A percentile compares a stretch with the other conserved stretches of the same genome.
These are phyloP conservation scores for Coniochaeta sp. DNA, from an alignment of 2,329 filamentous ascomycete species.

Conservation along the genomic window DNA sequence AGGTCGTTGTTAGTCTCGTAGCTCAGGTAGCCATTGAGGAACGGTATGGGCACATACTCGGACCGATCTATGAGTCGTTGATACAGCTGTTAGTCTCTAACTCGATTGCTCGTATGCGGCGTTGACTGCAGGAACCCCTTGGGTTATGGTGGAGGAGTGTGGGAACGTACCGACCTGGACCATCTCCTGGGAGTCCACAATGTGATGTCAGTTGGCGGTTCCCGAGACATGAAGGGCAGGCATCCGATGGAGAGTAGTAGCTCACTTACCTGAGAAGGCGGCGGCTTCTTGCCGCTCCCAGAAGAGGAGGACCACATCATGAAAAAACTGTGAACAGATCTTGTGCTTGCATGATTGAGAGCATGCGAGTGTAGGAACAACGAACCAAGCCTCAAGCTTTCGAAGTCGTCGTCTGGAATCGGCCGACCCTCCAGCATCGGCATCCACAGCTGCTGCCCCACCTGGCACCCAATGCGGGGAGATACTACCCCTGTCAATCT, in stretches of 20 bases:
- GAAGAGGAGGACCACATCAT: conserved; percentile 58
- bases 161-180: conserved; percentile 84
- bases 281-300: conserved; percentile 60
- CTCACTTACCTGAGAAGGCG: conserved; percentile 54
- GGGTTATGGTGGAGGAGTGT: conserved; percentile 6
- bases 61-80: conserved; percentile 43
- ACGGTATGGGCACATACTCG: conserved; percentile 40
- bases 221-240: conserved; percentile 18
- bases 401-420: background rate
- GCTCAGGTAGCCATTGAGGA: conserved; percentile 16
- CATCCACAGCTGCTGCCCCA: background rate
- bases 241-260: background rate
- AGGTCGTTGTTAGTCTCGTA: conserved; percentile 11
- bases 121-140: background rate
- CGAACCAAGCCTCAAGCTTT: background rate
- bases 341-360: background rate
- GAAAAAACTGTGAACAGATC: background rate
- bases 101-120: too few relatives aligned
- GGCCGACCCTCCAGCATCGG: background rate
- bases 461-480: background rate
- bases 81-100: conserved; percentile 10
- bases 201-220: conserved; percentile 7
- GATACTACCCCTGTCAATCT: background rate
- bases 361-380: background rate
- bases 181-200: conserved; percentile 69